Evolutionary conservation across 805 yeast species (phyloP), one percentile per base, ranked within the genome.

Genomic region (Metschnikowia lachancei): DNA sequence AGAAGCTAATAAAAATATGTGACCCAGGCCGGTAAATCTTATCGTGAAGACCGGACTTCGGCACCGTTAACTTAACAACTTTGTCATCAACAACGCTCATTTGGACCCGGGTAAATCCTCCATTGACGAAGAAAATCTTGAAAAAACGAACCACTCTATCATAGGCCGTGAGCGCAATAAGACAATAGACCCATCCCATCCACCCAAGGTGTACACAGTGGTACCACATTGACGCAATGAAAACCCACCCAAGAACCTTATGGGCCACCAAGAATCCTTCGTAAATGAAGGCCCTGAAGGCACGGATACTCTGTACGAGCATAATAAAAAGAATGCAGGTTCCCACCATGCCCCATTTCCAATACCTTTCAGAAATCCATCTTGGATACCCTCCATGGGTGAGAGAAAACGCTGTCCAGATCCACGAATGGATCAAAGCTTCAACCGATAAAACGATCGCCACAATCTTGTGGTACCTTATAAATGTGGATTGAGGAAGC

Each of bases 131-230:
- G 30, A 46, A 54, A 17, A 50, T 49, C 45, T 53, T 53, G 35
- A 51, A 39, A 8, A 47, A 24, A 8, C 58, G 30, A 22, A 53
- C 45, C 13, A 29, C 39, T 11, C 58, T 39, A 34, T 54, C 58
- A 28, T 48, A 54, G 2, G 38, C 53, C 4, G 53, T 51, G 17
- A 51, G 37, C 1, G 53, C 58, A 26, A 54, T 51, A 3, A 54
- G 41, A 3, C 55, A 43, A 37, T 54, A 54, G 2, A 54, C 53
- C 58, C 58, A 54, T n/a, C 56, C 56, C 58, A 54, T 53, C 58
- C 58, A 54, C 24, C 58, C 58, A 22, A 54, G 42, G 7, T 14
- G 41, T 22, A 26, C 28, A 31, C 56, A 54, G 36, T 54, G 58
- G 42, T 53, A 50, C 55, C 56, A 54, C 58, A 54, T 52, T 20